Evolutionary conservation across 352 stramenopile species (phyloP), one percentile per base, ranked within the genome.

Genomic region (Pythium utonaiense): DNA sequence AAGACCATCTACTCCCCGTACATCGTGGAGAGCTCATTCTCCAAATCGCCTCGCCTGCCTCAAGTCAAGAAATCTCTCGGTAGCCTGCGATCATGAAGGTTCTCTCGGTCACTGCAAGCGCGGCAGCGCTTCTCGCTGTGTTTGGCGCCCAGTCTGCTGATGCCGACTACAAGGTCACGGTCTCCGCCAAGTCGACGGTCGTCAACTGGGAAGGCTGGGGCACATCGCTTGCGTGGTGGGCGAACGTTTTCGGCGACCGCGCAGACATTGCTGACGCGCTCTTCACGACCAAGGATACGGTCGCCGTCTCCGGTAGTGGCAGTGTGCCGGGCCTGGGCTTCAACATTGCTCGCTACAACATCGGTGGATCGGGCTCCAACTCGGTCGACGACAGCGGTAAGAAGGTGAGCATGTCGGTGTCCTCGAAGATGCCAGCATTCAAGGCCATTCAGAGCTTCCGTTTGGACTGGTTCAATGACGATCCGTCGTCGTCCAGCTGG

Each of bases 331-430:
- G 59, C 0, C 54, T 88, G 2, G 74, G 72, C 7, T 64, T 88
- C 40, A 88, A 79, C 62, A 80, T 88, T n/a, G 75, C 62, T 10
- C 75, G 76, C 30, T 88, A 88, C 67, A 88, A 88, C 53, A 62
- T 88, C 21, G 78, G 78, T 36, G 78, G 75, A 3, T 77, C 75
- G 17, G 59, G 67, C 19, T 73, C 50, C 31, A 73, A 82, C 47
- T 67, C 73, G 9, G 71, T 82, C 21, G 69, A 75, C 54, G 60
- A 80, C 27, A 59, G 56, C 34, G 75, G 74, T 19, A 80, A 64
- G 14, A 56, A 66, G 22, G 60, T 76, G 10, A 53, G 55, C 6
- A 88, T 88, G 71, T 75, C 75, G 47, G n/a, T 21, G 16, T 84
- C 78, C 1, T 50, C 21, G 17, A 77, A 75, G 16, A 86, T 86